A percentile compares a stretch with the other conserved stretches of the same genome.
These are phyloP conservation scores for Magnusiomyces paraingens DNA, from an alignment of 1,139 yeast species.

Conservation along the genomic window DNA sequence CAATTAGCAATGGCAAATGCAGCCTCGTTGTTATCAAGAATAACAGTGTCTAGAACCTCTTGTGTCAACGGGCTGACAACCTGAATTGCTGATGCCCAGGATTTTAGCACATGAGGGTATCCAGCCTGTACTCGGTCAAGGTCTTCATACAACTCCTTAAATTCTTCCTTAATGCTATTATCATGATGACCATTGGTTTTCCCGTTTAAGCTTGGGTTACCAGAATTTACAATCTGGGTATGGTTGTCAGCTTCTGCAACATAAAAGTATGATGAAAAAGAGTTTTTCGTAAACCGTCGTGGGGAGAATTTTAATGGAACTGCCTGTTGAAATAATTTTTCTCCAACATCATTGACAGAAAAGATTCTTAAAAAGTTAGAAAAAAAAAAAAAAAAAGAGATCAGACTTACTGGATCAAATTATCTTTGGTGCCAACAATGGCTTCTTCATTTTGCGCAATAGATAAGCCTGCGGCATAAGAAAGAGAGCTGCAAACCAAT, in stretches of 20 bases:
- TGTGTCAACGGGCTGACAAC: conserved; percentile 39
- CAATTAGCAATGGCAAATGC: conserved; percentile 37
- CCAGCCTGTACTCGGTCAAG: conserved; percentile 39
- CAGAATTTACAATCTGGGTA: conserved; percentile 10
- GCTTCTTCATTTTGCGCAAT: conserved; percentile 60
- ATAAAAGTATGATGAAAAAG: conserved; percentile 31
- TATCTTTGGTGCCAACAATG: conserved; percentile 54
- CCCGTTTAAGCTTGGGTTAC: conserved; percentile 27
- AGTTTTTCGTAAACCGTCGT: conserved; percentile 36
- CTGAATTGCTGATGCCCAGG: conserved; percentile 53
- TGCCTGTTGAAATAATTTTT: conserved; percentile 43
- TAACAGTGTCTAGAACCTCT: conserved; percentile 39
- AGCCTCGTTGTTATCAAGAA: conserved; percentile 40
- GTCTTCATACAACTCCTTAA: conserved; percentile 27
- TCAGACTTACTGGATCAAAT: conserved; percentile 33
- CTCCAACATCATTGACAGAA: conserved; percentile 48
- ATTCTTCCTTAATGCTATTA: conserved; percentile 22
- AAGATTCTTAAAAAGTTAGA: conserved; percentile 39
- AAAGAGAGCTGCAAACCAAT: conserved; percentile 30
- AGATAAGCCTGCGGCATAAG: conserved; percentile 45
- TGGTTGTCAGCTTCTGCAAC: conserved; percentile 46
- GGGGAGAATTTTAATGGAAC: conserved; percentile 50
- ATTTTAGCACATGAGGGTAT: conserved; percentile 24
- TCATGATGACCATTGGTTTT: conserved; percentile 19
- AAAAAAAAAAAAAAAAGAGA: background rate